Evolutionary conservation across 345 rosid genomes (phyloP).

Genomic region (Syzygium oleosum): DNA sequence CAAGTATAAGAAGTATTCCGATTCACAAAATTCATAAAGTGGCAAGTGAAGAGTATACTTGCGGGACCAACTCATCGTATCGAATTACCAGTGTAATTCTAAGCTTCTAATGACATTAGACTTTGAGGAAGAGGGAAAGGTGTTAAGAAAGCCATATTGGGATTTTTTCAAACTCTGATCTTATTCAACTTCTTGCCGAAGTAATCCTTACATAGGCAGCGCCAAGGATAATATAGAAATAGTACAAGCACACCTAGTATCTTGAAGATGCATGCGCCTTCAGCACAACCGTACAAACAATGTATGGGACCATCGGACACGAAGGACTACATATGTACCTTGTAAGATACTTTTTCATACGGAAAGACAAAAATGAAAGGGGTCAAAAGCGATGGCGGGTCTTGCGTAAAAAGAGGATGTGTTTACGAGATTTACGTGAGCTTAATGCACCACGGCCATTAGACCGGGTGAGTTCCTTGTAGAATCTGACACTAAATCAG

Average conservation of each 20-base stretch:
- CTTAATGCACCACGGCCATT: neutral
- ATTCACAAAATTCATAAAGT: rapidly evolving
- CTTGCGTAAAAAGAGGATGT: neutral
- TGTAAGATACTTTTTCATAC: neutral
- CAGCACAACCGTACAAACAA: neutral
- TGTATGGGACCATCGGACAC: neutral
- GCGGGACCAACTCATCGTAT: neutral
- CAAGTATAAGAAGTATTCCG: rapidly evolving
- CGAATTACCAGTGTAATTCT: neutral
- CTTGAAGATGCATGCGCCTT: neutral
- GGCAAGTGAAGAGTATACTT: neutral
- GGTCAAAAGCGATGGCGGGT: neutral
- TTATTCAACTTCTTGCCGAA: neutral
- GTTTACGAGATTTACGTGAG: neutral
- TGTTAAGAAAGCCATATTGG: neutral
- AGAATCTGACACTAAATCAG: neutral
- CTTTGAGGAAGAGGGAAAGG: neutral
- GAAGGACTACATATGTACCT: neutral
- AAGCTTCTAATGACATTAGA: neutral
- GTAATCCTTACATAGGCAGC: neutral
- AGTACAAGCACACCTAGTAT: neutral
- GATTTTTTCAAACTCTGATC: neutral
- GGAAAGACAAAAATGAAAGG: neutral
- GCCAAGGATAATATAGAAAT: neutral
- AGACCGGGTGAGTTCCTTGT: neutral